Percentiles rank a stretch among this genome's conserved stretches.
Conservation (phyloP, 495 filamentous ascomycete species). For the Talaromyces stipitatus region DNA sequence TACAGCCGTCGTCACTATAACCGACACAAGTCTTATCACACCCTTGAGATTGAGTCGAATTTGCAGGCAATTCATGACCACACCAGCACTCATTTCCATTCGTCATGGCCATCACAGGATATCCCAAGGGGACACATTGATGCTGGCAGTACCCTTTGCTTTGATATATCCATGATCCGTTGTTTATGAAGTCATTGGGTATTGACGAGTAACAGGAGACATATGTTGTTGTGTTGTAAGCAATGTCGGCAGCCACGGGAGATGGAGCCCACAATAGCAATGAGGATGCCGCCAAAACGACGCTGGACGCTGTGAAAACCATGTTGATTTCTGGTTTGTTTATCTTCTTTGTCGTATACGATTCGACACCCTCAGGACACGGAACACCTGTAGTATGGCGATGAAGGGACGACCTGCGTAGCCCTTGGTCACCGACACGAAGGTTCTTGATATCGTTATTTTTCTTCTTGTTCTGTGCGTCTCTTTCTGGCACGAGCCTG, state of each 20-base stretch:
- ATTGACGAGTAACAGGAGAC: slow-evolving; percentile 17
- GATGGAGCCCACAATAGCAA: slow-evolving; percentile 20
- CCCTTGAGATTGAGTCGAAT: slow-evolving; percentile 27
- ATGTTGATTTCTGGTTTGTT: slow-evolving; percentile 17
- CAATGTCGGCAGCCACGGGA: slow-evolving; percentile 18
- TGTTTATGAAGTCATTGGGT: slow-evolving; percentile 16
- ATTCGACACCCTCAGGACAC: neutral
- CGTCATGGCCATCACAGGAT: slow-evolving; percentile 35
- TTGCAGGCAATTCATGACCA: slow-evolving; percentile 34
- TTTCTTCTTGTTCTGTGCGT: neutral
- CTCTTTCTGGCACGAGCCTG: neutral
- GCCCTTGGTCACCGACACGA: slow-evolving; percentile 17
- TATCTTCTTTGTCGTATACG: neutral
- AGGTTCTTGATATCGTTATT: neutral
- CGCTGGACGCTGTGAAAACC: slow-evolving; percentile 19
- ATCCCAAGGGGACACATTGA: slow-evolving; percentile 22
- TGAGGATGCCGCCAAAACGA: slow-evolving; percentile 19
- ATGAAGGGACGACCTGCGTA: slow-evolving; percentile 38
- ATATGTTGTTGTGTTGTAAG: slow-evolving; percentile 11
- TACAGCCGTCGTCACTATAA: slow-evolving; percentile 39
- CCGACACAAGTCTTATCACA: slow-evolving; percentile 37
- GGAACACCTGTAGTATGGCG: slow-evolving; percentile 4
- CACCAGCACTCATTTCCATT: slow-evolving; percentile 39
- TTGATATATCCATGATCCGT: slow-evolving; percentile 38
- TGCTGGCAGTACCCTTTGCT: slow-evolving; percentile 41